phyloP scores from a whole-genome alignment of 108 stramenopile species.

The Cyclotella choctawhatcheeana region DNA sequence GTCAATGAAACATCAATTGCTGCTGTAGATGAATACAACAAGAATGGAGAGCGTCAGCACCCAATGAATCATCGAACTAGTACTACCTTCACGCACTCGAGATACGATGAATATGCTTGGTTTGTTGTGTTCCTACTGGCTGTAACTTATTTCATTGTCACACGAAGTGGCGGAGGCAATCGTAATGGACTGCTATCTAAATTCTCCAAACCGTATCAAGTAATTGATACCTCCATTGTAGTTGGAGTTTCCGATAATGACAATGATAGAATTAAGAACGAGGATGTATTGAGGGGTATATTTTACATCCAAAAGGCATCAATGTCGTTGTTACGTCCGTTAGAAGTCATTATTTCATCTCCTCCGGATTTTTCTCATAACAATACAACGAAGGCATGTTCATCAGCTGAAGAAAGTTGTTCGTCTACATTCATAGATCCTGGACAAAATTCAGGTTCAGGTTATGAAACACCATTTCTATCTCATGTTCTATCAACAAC shows the following conservation, averaged over 20 bases:
- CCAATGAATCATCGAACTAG: constrained; percentile 1
- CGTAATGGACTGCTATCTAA: constrained; percentile 38
- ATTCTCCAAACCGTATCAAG: constrained; percentile 39
- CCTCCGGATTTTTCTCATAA: constrained; percentile 21
- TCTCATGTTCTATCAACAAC: constrained; percentile 40
- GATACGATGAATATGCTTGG: constrained; percentile 47
- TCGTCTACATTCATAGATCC: neutral
- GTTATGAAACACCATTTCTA: constrained; percentile 24
- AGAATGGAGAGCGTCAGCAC: neutral
- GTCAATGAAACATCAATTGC: neutral
- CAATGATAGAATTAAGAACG: neutral
- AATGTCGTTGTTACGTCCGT: neutral
- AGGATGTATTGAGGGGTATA: constrained; percentile 26
- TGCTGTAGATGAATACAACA: neutral
- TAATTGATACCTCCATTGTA: constrained; percentile 18
- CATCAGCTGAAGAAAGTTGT: too few relatives aligned
- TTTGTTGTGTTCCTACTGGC: constrained; percentile 40
- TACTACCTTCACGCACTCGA: neutral
- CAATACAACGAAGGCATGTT: neutral
- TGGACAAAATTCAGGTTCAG: neutral
- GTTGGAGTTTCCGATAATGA: neutral
- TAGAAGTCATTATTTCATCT: constrained; percentile 47
- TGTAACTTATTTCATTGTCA: constrained; percentile 30
- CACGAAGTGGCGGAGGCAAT: constrained; percentile 16
- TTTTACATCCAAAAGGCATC: constrained; percentile 28